Evolutionary conservation across 805 yeast species (phyloP), one percentile per base, ranked within the genome.

Genomic region (Komagataella ulmi): DNA sequence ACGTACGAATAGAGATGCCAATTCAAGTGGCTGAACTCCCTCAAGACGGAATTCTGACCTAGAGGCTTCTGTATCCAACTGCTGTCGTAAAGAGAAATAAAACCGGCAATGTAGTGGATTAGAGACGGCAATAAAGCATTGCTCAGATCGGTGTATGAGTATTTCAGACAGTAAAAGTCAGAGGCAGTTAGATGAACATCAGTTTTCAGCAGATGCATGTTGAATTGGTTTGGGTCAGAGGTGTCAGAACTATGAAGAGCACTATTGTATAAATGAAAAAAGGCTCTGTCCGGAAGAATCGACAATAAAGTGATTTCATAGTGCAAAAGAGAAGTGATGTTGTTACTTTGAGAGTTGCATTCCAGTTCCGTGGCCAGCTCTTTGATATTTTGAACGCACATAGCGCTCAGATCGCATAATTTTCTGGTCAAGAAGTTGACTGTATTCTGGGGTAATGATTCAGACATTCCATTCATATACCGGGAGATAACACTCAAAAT

Each of bases 1-100:
- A 80, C 72, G n/a, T 78, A 76, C 47, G 81, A 68, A 58, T 79
- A 74, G 49, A 79, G 70, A 55, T 78, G 80, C 85, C 85, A 80
- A 56, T 79, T 80, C 61, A 68, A 80, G 52, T 73, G 71, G 5
- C 78, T 78, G 59, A 73, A 76, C 50, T 74, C 71, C 47, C 64
- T 66, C 50, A 62, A 63, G 52, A 73, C 71, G 56, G n/a, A 30
- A 10, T 30, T 30, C n/a, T 10, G 40, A 14, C 40, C 14, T 5
- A 30, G 40, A 30, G 40, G 40, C 40, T 30, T 14, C 40, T 30
- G 40, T 30, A 30, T 30, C 40, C 40, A 30, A 10, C 12, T 10
- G 40, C 14, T 30, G 14, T 30, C 40, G 14, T 30, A 30, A 30
- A 30, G 40, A 3, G 40, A 30, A 30, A 30, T 30, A 14, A 30